Conservation (phyloP, 257 asterid species). For the Eucommia ulmoides region DNA sequence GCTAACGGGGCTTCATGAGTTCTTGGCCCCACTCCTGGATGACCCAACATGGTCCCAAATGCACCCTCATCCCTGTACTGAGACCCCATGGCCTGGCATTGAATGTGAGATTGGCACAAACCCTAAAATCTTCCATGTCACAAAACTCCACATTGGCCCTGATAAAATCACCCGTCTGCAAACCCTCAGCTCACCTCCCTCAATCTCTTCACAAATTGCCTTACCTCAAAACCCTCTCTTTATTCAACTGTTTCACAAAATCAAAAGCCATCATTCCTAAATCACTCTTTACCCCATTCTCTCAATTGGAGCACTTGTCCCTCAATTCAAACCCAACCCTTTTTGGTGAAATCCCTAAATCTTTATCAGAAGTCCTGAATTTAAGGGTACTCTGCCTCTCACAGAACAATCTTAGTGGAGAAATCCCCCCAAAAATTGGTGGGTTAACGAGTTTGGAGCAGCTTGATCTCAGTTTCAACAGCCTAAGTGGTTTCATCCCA, state of each 20-base stretch:
- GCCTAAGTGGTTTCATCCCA: slow-evolving; percentile 30
- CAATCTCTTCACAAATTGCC: slow-evolving; percentile 29
- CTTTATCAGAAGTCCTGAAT: slow-evolving; percentile 12
- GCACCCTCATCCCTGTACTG: slow-evolving; percentile 49
- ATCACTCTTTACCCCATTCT: slow-evolving; percentile 12
- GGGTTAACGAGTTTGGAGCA: slow-evolving; percentile 23
- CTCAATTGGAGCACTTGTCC: slow-evolving; percentile 27
- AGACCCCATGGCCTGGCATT: slow-evolving; percentile 64
- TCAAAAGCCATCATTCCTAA: slow-evolving; percentile 14
- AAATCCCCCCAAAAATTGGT: slow-evolving; percentile 32
- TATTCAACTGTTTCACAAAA: slow-evolving; percentile 36
- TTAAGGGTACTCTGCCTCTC: slow-evolving; percentile 23
- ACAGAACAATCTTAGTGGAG: slow-evolving; percentile 43
- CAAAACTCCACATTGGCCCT: slow-evolving; percentile 41
- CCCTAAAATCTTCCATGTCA: slow-evolving; percentile 37
- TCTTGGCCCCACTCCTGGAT: slow-evolving; percentile 52
- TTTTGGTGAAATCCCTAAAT: slow-evolving; percentile 31
- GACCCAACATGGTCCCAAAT: slow-evolving; percentile 46
- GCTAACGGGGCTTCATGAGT: slow-evolving; percentile 44
- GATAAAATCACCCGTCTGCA: slow-evolving; percentile 37
- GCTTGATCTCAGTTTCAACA: slow-evolving; percentile 46
- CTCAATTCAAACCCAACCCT: slow-evolving; percentile 44
- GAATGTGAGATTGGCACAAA: slow-evolving; percentile 47
- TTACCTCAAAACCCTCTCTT: slow-evolving; percentile 44
- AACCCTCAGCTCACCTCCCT: slow-evolving; percentile 29